These are phyloP conservation scores for Phytophthora uliginosa DNA, from an alignment of 352 stramenopile species.

Conservation along the genomic window DNA sequence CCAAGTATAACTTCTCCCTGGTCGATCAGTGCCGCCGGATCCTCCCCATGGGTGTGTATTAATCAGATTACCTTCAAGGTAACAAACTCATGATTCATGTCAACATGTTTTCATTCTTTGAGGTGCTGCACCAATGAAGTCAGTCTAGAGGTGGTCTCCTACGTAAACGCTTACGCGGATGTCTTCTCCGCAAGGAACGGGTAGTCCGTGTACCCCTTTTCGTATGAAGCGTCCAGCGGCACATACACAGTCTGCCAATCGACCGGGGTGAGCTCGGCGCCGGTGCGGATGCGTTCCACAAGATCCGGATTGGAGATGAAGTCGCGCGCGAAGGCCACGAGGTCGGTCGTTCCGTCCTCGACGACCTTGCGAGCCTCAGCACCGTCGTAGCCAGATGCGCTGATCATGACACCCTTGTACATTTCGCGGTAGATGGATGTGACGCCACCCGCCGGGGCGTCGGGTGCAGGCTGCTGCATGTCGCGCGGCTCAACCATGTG, in stretches of 20 bases:
- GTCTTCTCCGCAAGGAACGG: slow-evolving; percentile 29
- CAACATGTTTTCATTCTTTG: background rate
- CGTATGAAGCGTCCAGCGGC: slow-evolving; percentile 25
- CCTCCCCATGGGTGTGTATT: slow-evolving; percentile 8
- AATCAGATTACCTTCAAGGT: slow-evolving; percentile 1
- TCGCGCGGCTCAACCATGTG: slow-evolving; percentile 60
- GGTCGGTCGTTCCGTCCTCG: slow-evolving; percentile 47
- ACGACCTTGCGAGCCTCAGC: slow-evolving; percentile 45
- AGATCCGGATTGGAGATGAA: slow-evolving; percentile 81
- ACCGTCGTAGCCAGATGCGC: slow-evolving; percentile 52
- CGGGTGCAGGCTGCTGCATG: slow-evolving; percentile 33
- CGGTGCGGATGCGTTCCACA: slow-evolving; percentile 49
- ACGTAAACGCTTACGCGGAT: background rate
- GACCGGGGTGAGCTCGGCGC: slow-evolving; percentile 43
- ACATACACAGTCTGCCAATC: slow-evolving; percentile 45
- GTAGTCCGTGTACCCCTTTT: slow-evolving; percentile 61
- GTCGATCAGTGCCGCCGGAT: slow-evolving; percentile 22
- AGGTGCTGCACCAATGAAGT: background rate
- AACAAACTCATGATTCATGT: background rate
- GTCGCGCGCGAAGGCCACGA: slow-evolving; percentile 63
- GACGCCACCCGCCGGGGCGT: slow-evolving; percentile 49
- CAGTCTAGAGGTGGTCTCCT: background rate
- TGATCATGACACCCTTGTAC: slow-evolving; percentile 64
- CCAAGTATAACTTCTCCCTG: slow-evolving; percentile 43
- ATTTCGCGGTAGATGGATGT: slow-evolving; percentile 55